Evolutionary conservation across 2,329 filamentous ascomycete species (phyloP).

Genomic region (Waltergamsia citrina): DNA sequence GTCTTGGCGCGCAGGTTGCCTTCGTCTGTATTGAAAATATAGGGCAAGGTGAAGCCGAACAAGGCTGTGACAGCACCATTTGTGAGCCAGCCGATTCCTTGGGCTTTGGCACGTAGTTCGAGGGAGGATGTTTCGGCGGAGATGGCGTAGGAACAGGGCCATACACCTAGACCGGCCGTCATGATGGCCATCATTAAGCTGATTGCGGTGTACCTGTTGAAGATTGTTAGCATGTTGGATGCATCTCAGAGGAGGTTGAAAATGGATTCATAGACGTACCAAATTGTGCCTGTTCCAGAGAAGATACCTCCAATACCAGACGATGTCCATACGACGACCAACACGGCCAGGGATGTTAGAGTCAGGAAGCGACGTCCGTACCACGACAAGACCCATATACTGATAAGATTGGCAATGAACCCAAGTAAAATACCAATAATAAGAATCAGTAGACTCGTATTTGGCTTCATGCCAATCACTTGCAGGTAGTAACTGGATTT

Average conservation of each 20-base stretch:
- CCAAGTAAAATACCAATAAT: slow-evolving; percentile 35
- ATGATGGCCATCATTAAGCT: slow-evolving; percentile 34
- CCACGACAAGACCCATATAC: slow-evolving; percentile 30
- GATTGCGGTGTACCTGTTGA: slow-evolving; percentile 14
- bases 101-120: slow-evolving; percentile 29
- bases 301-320: slow-evolving; percentile 39
- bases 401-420: slow-evolving; percentile 29
- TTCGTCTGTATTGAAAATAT: slow-evolving; percentile 23
- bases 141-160: slow-evolving; percentile 30
- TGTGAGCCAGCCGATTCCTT: slow-evolving; percentile 31
- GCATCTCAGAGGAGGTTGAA: neutral
- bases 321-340: slow-evolving; percentile 27
- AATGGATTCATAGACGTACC: neutral
- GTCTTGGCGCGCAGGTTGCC: slow-evolving; percentile 29
- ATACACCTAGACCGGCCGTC: slow-evolving; percentile 28
- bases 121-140: slow-evolving; percentile 32
- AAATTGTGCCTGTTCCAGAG: slow-evolving; percentile 10
- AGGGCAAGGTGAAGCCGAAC: slow-evolving; percentile 37
- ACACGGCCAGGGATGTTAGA: slow-evolving; percentile 19
- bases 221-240: neutral
- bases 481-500: slow-evolving; percentile 29
- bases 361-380: slow-evolving; percentile 29
- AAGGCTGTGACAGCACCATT: slow-evolving; percentile 27
- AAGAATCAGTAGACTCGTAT: slow-evolving; percentile 28
- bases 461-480: slow-evolving; percentile 21